phyloP scores from a whole-genome alignment of 1,139 yeast genomes.

The Candida sp. region DNA sequence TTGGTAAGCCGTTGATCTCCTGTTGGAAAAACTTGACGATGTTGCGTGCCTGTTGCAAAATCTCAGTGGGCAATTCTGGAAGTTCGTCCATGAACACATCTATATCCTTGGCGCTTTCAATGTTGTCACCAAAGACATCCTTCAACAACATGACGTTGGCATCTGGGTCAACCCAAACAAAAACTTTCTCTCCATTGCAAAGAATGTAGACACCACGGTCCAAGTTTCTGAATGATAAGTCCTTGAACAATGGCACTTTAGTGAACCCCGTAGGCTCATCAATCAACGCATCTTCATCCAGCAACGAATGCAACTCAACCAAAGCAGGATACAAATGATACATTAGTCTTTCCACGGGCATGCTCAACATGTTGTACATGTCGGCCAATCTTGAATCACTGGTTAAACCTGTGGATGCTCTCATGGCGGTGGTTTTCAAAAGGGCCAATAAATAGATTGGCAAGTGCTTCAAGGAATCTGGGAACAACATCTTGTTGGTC shows the following conservation, averaged over 20 bases:
- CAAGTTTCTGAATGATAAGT: constrained; percentile 49
- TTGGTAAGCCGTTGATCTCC: constrained; percentile 36
- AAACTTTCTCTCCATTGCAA: constrained; percentile 68
- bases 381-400: constrained; percentile 69
- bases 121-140: constrained; percentile 72
- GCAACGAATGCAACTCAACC: constrained; percentile 71
- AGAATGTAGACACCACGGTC: constrained; percentile 80
- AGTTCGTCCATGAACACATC: constrained; percentile 60
- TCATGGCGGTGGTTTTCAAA: constrained; percentile 68
- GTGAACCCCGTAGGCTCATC: constrained; percentile 45
- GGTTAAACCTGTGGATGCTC: constrained; percentile 44
- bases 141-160: constrained; percentile 69
- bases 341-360: constrained; percentile 63
- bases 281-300: constrained; percentile 56
- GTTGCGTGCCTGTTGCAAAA: constrained; percentile 71
- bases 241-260: constrained; percentile 53
- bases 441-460: constrained; percentile 73
- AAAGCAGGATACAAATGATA: constrained; percentile 82
- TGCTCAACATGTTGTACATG: constrained; percentile 53
- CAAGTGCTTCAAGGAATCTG: constrained; percentile 77
- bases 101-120: constrained; percentile 47
- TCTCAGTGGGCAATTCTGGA: constrained; percentile 72
- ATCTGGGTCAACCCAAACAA: constrained; percentile 73
- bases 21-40: constrained; percentile 56
- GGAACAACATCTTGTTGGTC: constrained; percentile 76